These are phyloP conservation scores for Saxophila tyrrhenica DNA, from an alignment of 495 filamentous ascomycete genomes.

Conservation along the genomic window DNA sequence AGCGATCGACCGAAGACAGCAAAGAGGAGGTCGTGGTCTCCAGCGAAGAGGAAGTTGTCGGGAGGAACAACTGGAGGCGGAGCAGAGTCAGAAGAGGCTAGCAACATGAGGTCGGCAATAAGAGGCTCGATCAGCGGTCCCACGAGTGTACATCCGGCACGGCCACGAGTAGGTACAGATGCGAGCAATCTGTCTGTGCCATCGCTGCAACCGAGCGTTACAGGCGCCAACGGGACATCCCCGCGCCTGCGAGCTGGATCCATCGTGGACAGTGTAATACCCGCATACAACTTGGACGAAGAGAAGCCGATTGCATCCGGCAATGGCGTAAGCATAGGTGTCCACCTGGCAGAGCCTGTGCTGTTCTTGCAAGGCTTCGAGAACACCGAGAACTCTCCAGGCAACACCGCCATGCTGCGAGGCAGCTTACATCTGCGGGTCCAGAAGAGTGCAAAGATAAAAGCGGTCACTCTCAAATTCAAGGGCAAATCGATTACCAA, in stretches of 20 bases:
- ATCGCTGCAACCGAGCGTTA: neutral
- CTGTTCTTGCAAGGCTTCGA: constrained; percentile 89
- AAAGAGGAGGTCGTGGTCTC: constrained; percentile 18
- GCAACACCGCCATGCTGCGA: constrained; percentile 71
- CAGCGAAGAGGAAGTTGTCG: constrained; percentile 4
- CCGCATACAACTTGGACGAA: constrained; percentile 19
- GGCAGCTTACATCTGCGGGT: constrained; percentile 74
- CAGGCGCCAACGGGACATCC: neutral
- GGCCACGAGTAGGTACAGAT: constrained; percentile 10
- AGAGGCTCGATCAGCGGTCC: constrained; percentile 15
- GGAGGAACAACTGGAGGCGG: neutral
- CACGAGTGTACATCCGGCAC: constrained; percentile 1
- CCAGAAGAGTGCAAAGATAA: constrained; percentile 86
- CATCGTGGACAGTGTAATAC: constrained; percentile 14
- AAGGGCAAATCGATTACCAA: constrained; percentile 78
- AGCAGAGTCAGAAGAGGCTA: neutral
- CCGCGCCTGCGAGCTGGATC: neutral
- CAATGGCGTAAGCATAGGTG: constrained; percentile 36
- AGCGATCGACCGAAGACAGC: constrained; percentile 8
- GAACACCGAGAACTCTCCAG: constrained; percentile 55
- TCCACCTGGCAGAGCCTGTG: constrained; percentile 69
- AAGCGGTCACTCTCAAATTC: constrained; percentile 81
- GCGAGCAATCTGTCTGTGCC: neutral
- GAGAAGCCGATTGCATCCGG: constrained; percentile 42
- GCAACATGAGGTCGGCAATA: constrained; percentile 11